phyloP scores from a whole-genome alignment of 768 basidiomycete genomes.

The Termitomyces sp. region DNA sequence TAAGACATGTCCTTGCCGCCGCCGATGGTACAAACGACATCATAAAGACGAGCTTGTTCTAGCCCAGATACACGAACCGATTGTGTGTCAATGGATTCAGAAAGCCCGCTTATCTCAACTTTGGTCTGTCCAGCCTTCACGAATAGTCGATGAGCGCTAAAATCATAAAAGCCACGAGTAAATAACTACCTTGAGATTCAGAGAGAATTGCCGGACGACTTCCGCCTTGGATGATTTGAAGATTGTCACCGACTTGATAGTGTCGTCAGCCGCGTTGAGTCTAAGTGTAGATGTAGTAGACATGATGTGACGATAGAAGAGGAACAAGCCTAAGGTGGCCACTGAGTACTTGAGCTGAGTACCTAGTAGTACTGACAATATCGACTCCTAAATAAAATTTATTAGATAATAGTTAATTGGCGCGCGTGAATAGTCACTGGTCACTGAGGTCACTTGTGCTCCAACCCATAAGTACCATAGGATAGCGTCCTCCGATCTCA shows the following conservation, averaged over 20 bases:
- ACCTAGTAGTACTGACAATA: too few species aligned
- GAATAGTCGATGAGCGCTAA: neutral
- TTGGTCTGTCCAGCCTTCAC: conserved; percentile 51
- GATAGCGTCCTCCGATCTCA: too few species aligned
- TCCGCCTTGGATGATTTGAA: conserved; percentile 58
- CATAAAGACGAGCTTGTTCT: conserved; percentile 45
- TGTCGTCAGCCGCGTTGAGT: conserved; percentile 35
- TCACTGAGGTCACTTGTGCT: neutral
- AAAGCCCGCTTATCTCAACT: conserved; percentile 45
- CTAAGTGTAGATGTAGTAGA: conserved; percentile 3
- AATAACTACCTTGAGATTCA: conserved; percentile 43
- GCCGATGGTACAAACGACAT: conserved; percentile 48
- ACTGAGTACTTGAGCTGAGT: neutral
- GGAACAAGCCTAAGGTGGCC: neutral
- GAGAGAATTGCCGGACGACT: conserved; percentile 46
- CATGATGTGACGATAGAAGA: conserved; percentile 5
- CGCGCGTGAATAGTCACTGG: too few species aligned
- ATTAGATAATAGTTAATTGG: too few species aligned
- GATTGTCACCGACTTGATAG: conserved; percentile 54
- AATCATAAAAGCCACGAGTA: neutral
- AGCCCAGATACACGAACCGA: conserved; percentile 53
- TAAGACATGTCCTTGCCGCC: conserved; percentile 17
- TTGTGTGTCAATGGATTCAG: conserved; percentile 47
- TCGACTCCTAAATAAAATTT: too few species aligned
- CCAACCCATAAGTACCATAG: neutral